Evolutionary conservation across 345 rosid species (phyloP).

Genomic region (Garcia nutans): DNA sequence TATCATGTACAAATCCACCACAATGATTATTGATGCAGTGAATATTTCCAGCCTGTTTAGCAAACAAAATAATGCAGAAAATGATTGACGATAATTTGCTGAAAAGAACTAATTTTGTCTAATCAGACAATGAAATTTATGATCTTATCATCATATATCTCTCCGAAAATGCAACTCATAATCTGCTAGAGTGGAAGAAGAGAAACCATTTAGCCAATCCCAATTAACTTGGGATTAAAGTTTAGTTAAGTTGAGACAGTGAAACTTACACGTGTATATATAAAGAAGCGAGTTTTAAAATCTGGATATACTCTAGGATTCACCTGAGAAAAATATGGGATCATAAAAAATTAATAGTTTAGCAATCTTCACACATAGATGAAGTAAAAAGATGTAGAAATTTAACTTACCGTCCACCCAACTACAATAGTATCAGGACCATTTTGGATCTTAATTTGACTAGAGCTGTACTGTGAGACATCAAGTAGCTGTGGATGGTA

Average conservation of each 20-base stretch:
- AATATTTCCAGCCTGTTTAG: too few species aligned
- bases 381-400: too few species aligned
- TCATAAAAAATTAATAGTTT: background rate
- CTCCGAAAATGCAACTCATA: too few species aligned
- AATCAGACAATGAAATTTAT: background rate
- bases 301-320: background rate
- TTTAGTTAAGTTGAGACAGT: too few species aligned
- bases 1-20: background rate
- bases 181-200: too few species aligned
- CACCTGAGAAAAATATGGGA: background rate
- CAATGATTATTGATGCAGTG: background rate
- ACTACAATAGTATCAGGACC: background rate
- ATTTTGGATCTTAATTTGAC: background rate
- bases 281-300: background rate
- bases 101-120: too few species aligned
- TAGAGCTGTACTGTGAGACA: background rate
- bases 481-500: background rate
- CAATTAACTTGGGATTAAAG: too few species aligned
- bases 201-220: too few species aligned
- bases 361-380: too few species aligned
- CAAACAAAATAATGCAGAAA: too few species aligned
- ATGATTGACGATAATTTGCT: too few species aligned
- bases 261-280: background rate
- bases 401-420: background rate
- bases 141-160: too few species aligned